Conservation (phyloP, 805 yeast genomes). For the Ogataea angusta region DNA sequence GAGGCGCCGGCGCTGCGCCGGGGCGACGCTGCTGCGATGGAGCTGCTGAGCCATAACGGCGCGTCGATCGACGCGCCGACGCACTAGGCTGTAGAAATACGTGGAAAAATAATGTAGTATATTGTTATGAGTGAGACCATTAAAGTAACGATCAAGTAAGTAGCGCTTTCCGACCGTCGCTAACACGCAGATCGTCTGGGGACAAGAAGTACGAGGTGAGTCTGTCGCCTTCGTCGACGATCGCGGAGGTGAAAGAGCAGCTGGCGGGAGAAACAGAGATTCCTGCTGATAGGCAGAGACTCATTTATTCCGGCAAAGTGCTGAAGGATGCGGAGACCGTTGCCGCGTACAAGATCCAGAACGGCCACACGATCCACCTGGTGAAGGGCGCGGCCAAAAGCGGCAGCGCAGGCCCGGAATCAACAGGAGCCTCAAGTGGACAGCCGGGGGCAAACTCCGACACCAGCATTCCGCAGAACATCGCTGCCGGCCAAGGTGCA, state of each 20-base stretch:
- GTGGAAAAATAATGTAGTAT: conserved; percentile 10
- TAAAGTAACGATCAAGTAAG: conserved; percentile 32
- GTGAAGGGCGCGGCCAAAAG: conserved; percentile 69
- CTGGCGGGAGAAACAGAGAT: conserved; percentile 61
- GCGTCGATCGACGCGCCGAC: conserved; percentile 10
- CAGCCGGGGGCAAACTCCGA: conserved; percentile 27
- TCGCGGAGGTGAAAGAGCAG: conserved; percentile 64
- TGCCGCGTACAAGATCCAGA: conserved; percentile 72
- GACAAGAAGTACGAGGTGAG: conserved; percentile 74
- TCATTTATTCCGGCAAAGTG: conserved; percentile 92
- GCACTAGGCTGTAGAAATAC: conserved; percentile 3
- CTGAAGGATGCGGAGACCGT: conserved; percentile 79
- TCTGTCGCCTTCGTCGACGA: conserved; percentile 51
- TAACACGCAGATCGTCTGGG: conserved; percentile 46
- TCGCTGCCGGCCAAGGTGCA: conserved; percentile 85
- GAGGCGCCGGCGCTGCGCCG: conserved; percentile 55
- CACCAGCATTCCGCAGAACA: conserved; percentile 60
- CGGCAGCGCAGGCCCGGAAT: conserved; percentile 21
- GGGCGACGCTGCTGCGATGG: conserved; percentile 77
- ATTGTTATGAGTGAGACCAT: conserved; percentile 18
- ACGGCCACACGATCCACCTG: conserved; percentile 84
- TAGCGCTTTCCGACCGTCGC: conserved; percentile 1
- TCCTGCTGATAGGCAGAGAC: conserved; percentile 76
- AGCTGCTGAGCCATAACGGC: conserved; percentile 37
- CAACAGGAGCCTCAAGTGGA: conserved; percentile 19